Percentiles rank a stretch among this genome's conserved stretches.
Evolutionary conservation across 345 rosid species (phyloP).

Genomic region (Carallia pectinifolia): DNA sequence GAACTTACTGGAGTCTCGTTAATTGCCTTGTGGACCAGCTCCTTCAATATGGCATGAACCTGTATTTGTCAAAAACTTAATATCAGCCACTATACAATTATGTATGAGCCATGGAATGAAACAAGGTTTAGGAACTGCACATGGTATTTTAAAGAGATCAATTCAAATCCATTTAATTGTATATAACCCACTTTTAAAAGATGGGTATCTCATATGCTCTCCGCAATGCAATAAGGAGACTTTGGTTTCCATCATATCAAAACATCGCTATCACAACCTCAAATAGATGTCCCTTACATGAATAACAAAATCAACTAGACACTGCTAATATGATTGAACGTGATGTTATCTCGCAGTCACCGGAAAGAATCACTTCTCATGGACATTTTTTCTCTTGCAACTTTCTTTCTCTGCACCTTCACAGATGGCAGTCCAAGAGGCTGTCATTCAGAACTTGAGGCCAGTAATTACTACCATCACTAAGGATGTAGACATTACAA

Average conservation of each 20-base stretch:
- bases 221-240: too few species aligned
- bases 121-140: not conserved
- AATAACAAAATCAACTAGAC: not conserved
- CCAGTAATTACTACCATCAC: too few species aligned
- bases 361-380: too few species aligned
- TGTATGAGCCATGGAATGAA: not conserved
- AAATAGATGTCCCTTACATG: not conserved
- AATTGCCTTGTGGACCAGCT: slow-evolving; percentile 91
- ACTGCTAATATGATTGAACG: not conserved
- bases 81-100: not conserved
- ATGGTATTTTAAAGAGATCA: not conserved
- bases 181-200: too few species aligned
- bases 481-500: not conserved
- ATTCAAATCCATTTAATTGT: too few species aligned
- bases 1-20: slow-evolving; percentile 75
- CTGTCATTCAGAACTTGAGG: too few species aligned
- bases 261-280: not conserved
- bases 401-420: too few species aligned
- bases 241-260: not conserved
- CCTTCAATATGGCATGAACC: slow-evolving; percentile 94
- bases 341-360: too few species aligned
- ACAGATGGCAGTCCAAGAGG: too few species aligned
- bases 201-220: too few species aligned
- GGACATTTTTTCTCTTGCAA: too few species aligned
- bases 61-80: slow-evolving; percentile 21